Percentiles rank a stretch among this genome's conserved stretches.
Conservation (phyloP, 805 yeast species). For the Kodamaea fukazawae region DNA sequence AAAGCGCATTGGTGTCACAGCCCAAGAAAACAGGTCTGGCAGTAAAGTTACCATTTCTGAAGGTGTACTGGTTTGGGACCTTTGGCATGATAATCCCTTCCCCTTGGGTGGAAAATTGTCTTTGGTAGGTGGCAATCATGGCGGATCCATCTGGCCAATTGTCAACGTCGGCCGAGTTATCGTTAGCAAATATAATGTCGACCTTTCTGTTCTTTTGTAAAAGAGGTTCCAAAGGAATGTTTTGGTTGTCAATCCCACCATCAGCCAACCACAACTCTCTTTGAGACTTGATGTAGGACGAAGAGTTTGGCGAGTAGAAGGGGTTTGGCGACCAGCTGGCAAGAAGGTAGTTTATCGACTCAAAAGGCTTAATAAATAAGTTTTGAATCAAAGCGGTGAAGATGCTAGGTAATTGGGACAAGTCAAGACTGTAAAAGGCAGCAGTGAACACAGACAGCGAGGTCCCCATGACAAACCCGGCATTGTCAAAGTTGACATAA, state of each 20-base stretch:
- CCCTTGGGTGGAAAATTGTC: slow-evolving; percentile 41
- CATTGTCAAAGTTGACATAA: slow-evolving; percentile 70
- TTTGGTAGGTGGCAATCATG: slow-evolving; percentile 28
- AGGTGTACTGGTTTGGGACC: slow-evolving; percentile 67
- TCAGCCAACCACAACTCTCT: slow-evolving; percentile 32
- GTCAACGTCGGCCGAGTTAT: slow-evolving; percentile 35
- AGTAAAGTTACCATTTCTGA: slow-evolving; percentile 58
- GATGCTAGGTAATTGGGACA: slow-evolving; percentile 23
- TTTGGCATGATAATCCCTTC: slow-evolving; percentile 69
- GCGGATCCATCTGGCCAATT: slow-evolving; percentile 41
- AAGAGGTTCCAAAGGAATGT: slow-evolving; percentile 38
- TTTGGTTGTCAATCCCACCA: slow-evolving; percentile 43
- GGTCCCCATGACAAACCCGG: slow-evolving; percentile 79
- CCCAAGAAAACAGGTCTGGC: slow-evolving; percentile 79
- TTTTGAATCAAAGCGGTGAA: neutral
- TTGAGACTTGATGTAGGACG: slow-evolving; percentile 17
- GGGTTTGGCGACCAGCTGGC: slow-evolving; percentile 57
- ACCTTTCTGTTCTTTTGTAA: slow-evolving; percentile 31
- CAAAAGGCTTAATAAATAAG: slow-evolving; percentile 5
- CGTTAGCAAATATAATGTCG: slow-evolving; percentile 38
- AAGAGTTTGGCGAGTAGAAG: slow-evolving; percentile 29
- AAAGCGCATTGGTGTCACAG: slow-evolving; percentile 49
- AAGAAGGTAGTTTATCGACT: slow-evolving; percentile 1
- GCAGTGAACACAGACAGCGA: slow-evolving; percentile 79
- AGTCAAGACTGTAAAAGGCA: slow-evolving; percentile 55